A percentile compares a stretch with the other conserved stretches of the same genome.
Conservation (phyloP, 495 filamentous ascomycete species). For the Aspergillus nidulans region DNA sequence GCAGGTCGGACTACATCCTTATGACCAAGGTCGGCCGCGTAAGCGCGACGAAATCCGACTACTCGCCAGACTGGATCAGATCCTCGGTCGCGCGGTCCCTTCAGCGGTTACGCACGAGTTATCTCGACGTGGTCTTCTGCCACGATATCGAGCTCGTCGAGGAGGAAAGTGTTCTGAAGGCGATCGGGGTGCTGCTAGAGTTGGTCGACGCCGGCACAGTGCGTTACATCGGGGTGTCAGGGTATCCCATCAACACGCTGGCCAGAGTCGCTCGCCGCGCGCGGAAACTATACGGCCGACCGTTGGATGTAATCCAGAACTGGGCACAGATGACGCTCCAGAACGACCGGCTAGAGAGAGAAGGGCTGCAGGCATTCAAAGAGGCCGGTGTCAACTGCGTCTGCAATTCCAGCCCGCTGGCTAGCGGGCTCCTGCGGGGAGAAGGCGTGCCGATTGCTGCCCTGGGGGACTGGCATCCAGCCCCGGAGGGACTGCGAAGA, state of each 20-base stretch:
- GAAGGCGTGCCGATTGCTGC: conserved; percentile 5
- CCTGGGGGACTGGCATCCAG: conserved; percentile 10
- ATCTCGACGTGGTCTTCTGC: conserved; percentile 12
- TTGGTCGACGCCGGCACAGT: neutral
- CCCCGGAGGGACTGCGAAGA: neutral
- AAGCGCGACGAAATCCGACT: conserved; percentile 6
- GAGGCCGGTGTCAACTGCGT: conserved; percentile 5
- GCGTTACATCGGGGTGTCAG: conserved; percentile 9
- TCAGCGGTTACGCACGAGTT: neutral
- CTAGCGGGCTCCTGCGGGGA: conserved; percentile 4
- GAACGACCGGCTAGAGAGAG: conserved; percentile 8
- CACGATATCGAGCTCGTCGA: conserved; percentile 8
- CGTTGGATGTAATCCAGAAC: conserved; percentile 7
- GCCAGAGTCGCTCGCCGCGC: neutral
- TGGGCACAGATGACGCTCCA: conserved; percentile 14
- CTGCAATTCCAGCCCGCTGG: conserved; percentile 7
- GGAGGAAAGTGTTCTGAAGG: conserved; percentile 2
- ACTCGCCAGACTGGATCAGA: conserved; percentile 5
- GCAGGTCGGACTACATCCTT: conserved; percentile 3
- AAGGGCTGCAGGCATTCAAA: conserved; percentile 1
- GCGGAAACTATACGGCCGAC: neutral
- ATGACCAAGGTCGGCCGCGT: conserved; percentile 10
- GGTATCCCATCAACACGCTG: conserved; percentile 5
- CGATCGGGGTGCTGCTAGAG: conserved; percentile 8
- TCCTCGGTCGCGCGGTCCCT: conserved; percentile 7